Evolutionary conservation across 2,329 filamentous ascomycete genomes (phyloP).

Genomic region (Colletotrichum limetticola): DNA sequence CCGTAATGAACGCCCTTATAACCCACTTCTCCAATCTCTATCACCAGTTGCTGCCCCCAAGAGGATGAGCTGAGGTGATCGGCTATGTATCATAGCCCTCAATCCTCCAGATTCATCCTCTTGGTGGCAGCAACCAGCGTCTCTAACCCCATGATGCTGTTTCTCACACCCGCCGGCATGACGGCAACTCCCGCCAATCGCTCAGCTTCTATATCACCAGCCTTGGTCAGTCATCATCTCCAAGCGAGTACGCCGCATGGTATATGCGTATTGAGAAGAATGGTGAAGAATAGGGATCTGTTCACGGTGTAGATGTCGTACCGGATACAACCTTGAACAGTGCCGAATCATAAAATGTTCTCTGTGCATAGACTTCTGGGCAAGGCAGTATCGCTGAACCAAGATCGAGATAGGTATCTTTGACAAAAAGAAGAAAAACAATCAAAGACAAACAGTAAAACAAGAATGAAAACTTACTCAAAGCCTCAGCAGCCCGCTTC

Average conservation of each 20-base stretch:
- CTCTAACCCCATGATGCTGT: constrained; percentile 28
- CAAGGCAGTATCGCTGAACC: too few relatives aligned
- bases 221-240: neutral
- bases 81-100: neutral
- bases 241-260: neutral
- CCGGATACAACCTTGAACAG: too few relatives aligned
- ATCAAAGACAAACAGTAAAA: too few relatives aligned
- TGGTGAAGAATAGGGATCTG: neutral
- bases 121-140: constrained; percentile 26
- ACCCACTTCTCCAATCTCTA: neutral
- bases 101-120: constrained; percentile 19
- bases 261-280: neutral
- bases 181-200: neutral
- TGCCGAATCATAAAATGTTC: too few relatives aligned
- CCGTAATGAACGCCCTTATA: neutral
- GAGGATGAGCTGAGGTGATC: neutral
- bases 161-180: constrained; percentile 19
- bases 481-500: neutral
- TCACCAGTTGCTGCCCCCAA: neutral
- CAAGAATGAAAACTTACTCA: neutral
- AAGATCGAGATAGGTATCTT: too few relatives aligned
- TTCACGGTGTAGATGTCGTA: too few relatives aligned
- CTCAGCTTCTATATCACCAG: neutral
- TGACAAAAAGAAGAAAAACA: too few relatives aligned
- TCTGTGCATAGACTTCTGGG: too few relatives aligned